Evolutionary conservation across 73 alveolate species (phyloP).

Genomic region (Stentor coeruleus): DNA sequence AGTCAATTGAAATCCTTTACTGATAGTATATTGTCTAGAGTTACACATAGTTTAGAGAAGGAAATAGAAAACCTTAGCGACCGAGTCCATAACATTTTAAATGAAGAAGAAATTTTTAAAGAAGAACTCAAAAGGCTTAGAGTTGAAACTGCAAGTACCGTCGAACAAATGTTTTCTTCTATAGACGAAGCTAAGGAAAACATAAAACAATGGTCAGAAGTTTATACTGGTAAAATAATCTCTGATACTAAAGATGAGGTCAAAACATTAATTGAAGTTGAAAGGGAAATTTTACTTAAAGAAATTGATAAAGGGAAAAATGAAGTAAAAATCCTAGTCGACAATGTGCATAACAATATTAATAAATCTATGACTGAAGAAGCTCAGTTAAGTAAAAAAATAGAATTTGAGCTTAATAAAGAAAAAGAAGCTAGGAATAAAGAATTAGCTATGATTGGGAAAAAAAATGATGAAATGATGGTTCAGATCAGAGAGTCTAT

Average conservation of each 20-base stretch:
- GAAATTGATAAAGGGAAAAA: not conserved
- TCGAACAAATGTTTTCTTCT: not conserved
- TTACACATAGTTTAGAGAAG: not conserved
- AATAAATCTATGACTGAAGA: not conserved
- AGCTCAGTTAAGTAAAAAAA: too few species aligned
- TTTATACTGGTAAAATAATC: not conserved
- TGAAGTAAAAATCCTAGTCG: not conserved
- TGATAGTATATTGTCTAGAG: not conserved
- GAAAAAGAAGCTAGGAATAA: not conserved
- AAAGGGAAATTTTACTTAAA: not conserved
- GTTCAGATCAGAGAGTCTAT: not conserved
- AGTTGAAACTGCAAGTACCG: not conserved
- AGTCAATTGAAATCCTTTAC: not conserved
- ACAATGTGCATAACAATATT: not conserved
- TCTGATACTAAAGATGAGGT: not conserved
- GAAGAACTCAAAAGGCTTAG: not conserved
- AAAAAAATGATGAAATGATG: not conserved
- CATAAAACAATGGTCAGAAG: conserved; percentile 5
- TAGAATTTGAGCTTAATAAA: not conserved
- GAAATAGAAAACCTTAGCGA: not conserved
- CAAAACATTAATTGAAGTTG: not conserved
- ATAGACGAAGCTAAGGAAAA: conserved; percentile 10
- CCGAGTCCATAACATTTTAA: not conserved
- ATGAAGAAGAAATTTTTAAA: not conserved
- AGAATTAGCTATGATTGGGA: not conserved